phyloP scores from a whole-genome alignment of 2,329 filamentous ascomycete species.

The Talaromyces piceae region DNA sequence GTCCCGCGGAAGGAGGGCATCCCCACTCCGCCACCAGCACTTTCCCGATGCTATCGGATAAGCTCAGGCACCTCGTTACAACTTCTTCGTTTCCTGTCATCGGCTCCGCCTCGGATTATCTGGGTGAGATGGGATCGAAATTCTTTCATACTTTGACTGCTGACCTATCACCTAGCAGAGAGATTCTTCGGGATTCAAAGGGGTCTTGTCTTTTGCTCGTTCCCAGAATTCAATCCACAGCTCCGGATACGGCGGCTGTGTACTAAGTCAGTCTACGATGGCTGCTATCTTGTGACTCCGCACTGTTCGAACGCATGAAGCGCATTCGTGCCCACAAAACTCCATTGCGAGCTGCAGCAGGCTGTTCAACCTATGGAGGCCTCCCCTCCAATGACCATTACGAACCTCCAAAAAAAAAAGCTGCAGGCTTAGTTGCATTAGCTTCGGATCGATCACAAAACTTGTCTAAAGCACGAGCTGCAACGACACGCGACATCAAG shows the following conservation, averaged over 20 bases:
- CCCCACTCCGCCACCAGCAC: slow-evolving; percentile 3
- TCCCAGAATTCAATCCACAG: background rate
- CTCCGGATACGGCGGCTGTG: background rate
- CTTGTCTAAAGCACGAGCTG: background rate
- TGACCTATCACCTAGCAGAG: background rate
- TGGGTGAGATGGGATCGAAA: too few relatives aligned
- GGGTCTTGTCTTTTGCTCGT: background rate
- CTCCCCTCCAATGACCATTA: background rate
- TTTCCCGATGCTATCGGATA: slow-evolving; percentile 1
- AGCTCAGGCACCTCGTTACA: background rate
- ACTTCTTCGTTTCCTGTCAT: background rate
- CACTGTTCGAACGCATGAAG: background rate
- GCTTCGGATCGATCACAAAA: background rate
- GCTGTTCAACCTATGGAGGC: background rate
- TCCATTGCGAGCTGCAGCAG: background rate
- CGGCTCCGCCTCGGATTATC: too few relatives aligned
- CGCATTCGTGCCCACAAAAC: background rate
- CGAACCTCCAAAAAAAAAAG: background rate
- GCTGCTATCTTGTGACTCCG: background rate
- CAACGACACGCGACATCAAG: background rate
- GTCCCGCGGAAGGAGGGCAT: slow-evolving; percentile 1
- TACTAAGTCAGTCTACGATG: background rate
- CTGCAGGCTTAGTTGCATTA: background rate
- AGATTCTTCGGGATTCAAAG: background rate
- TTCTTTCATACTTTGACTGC: too few relatives aligned